Conservation (phyloP, 129 eudicot species). For the Pittosporum tobira region DNA sequence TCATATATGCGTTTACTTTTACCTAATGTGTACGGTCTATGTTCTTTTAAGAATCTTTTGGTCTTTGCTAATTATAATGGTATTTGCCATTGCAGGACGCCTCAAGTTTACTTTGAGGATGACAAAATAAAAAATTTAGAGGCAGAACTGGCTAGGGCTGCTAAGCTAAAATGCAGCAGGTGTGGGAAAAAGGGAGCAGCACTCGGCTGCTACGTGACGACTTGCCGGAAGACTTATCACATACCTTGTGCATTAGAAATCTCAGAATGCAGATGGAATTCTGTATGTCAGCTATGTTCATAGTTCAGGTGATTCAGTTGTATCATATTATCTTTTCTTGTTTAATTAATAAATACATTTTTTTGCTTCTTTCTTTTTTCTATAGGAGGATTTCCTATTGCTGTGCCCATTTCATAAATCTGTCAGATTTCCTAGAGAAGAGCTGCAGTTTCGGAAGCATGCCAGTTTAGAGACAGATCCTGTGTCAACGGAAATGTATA, state of each 20-base stretch:
- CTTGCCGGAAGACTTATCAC: conserved; percentile 65
- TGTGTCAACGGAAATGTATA: conserved; percentile 21
- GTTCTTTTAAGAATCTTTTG: too few species aligned
- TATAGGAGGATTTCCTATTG: conserved; percentile 50
- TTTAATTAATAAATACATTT: not conserved
- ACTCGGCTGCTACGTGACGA: conserved; percentile 68
- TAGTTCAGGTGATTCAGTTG: not conserved
- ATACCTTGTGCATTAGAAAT: conserved; percentile 69
- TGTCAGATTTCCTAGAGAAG: conserved; percentile 62
- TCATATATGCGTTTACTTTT: too few species aligned
- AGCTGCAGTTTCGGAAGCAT: conserved; percentile 30
- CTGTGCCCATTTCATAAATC: conserved; percentile 63
- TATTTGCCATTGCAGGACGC: conserved; percentile 50
- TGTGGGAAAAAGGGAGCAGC: conserved; percentile 86
- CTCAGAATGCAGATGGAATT: conserved; percentile 78
- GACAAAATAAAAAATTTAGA: conserved; percentile 57
- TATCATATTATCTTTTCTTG: not conserved
- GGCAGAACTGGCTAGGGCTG: conserved; percentile 64
- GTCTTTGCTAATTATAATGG: too few species aligned
- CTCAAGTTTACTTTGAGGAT: conserved; percentile 47
- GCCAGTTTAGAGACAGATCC: conserved; percentile 11
- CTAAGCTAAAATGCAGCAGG: conserved; percentile 62
- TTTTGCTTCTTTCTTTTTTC: not conserved
- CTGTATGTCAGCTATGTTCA: conserved; percentile 38
- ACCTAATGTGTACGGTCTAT: too few species aligned